Evolutionary conservation across 2,329 filamentous ascomycete species (phyloP), one percentile per base, ranked within the genome.

Genomic region (Fusarium sp.): DNA sequence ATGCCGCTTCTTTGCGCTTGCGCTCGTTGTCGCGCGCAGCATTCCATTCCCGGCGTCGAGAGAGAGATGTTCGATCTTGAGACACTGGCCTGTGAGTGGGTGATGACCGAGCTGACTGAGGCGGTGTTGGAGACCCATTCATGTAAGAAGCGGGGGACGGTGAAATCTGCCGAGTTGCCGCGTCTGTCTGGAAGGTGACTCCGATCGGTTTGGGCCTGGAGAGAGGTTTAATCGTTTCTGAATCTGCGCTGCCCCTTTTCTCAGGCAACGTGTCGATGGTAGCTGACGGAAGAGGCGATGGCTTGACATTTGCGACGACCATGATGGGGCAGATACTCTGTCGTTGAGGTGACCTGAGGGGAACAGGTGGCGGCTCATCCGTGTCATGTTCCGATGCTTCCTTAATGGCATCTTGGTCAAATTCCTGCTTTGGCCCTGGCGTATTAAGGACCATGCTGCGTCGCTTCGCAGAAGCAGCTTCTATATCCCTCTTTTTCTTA

Each of bases 401-500:
- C 23, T 64, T 59, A 14, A 28, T 30, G n/a, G 46, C 52, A 23
- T 60, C 57, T 3, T 46, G 42, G 14, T 61, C 57, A 19, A 19
- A 37, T 21, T 58, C 54, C 11, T 49, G 49, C 19, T 45, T 56
- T 12, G 34, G n/a, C 7, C 60, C 55, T 6, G 44, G 42, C 12
- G 49, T 37, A 25, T 39, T 28, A 34, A 64, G 41, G 19, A 70
- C 41, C 50, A 58, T 63, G 42, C 58, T 70, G 39, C 71, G 64
- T n/a, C 67, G 69, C 25, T 69, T 74, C 19, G 74, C 56, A 16
- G 73, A 76, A 7, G 70, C 70, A 19, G 78, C 77, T 58, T 82
- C 80, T 61, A 83, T 76, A 34, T 83, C 82, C 18, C 80, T 76
- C 53, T 76, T 75, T 63, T 82, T 83, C 71, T 77, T 78, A 19